These are phyloP conservation scores for Schwanniomyces sp. DNA, from an alignment of 805 yeast genomes.

Conservation along the genomic window DNA sequence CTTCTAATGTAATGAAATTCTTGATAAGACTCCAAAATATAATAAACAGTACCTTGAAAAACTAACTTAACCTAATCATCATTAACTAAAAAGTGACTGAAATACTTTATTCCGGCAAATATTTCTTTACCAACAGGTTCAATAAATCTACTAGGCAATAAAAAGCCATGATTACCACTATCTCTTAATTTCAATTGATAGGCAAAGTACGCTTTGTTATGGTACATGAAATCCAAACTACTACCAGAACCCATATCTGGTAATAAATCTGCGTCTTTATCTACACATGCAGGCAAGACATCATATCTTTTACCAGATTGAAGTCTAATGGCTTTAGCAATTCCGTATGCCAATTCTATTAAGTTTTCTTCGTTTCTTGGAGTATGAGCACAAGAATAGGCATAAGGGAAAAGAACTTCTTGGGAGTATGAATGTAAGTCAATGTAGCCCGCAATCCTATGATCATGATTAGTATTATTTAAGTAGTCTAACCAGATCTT, in stretches of 20 bases:
- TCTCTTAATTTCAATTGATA: conserved; percentile 81
- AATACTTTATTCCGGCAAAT: conserved; percentile 65
- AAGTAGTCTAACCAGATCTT: conserved; percentile 40
- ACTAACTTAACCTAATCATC: conserved; percentile 17
- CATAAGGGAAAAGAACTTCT: conserved; percentile 80
- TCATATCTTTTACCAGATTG: conserved; percentile 63
- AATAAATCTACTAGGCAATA: conserved; percentile 69
- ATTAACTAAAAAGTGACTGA: conserved; percentile 42
- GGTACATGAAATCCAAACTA: conserved; percentile 81
- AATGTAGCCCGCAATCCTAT: conserved; percentile 69
- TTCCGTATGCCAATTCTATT: conserved; percentile 77
- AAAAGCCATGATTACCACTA: conserved; percentile 79
- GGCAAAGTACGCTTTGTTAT: conserved; percentile 80
- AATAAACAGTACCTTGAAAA: no score
- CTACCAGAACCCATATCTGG: conserved; percentile 82
- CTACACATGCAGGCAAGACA: conserved; percentile 77
- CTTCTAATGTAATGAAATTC: no score
- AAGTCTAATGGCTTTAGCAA: conserved; percentile 69
- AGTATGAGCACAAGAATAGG: conserved; percentile 67
- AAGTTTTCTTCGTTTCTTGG: conserved; percentile 83
- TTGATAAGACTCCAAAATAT: no score
- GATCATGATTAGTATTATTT: conserved; percentile 47
- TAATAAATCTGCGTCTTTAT: conserved; percentile 68
- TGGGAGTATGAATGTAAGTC: conserved; percentile 87
- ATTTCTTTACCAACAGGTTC: conserved; percentile 77